These are phyloP conservation scores for Kockiozyma suomiensis DNA, from an alignment of 805 yeast genomes.

Conservation along the genomic window DNA sequence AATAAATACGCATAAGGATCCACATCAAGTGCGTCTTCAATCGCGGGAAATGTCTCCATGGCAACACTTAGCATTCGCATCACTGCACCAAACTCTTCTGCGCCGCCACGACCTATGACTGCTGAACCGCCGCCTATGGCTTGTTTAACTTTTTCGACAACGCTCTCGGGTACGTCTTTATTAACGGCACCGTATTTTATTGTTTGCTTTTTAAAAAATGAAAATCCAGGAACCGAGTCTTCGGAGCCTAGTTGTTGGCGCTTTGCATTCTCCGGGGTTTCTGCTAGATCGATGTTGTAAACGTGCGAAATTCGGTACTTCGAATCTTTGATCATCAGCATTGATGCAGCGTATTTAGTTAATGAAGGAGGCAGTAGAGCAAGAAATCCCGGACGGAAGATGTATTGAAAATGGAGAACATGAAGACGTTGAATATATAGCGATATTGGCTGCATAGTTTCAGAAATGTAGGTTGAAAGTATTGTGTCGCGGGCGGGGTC, in stretches of 20 bases:
- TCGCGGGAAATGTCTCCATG: conserved; percentile 15
- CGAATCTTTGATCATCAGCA: conserved; percentile 15
- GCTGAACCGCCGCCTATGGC: conserved; percentile 17
- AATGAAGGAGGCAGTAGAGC: conserved; percentile 15
- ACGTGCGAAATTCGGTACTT: conserved; percentile 23
- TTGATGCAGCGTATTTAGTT: conserved; percentile 24
- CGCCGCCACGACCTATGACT: conserved; percentile 1
- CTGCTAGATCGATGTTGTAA: conserved; percentile 20
- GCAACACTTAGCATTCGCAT: conserved; percentile 31
- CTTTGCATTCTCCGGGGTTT: not conserved
- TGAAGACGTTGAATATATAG: conserved; percentile 34
- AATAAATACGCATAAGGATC: not conserved
- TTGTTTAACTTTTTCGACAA: conserved; percentile 19
- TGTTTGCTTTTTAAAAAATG: conserved; percentile 21
- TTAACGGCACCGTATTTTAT: not conserved
- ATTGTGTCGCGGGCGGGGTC: conserved; percentile 26
- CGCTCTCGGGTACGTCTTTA: conserved; percentile 10
- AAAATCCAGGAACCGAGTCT: conserved; percentile 16
- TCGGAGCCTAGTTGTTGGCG: not conserved
- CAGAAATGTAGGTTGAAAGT: conserved; percentile 22
- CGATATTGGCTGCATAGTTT: conserved; percentile 26
- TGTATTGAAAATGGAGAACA: conserved; percentile 26
- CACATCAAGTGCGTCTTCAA: conserved; percentile 6
- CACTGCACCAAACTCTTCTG: conserved; percentile 24
- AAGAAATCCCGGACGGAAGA: conserved; percentile 31